Evolutionary conservation across 129 eudicot species (phyloP).

Genomic region (Flaveria bidentis): DNA sequence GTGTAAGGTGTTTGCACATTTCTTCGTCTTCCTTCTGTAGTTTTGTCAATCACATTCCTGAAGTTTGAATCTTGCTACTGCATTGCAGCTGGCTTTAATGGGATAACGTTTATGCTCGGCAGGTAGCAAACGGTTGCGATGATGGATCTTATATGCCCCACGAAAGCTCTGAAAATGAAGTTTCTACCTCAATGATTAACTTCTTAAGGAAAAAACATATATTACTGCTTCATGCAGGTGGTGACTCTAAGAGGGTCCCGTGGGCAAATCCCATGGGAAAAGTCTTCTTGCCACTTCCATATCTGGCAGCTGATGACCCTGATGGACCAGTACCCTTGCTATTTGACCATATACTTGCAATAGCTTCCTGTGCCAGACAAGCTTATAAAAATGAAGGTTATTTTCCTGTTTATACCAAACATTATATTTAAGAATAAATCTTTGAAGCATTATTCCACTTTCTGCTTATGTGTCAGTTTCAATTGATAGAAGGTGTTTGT

Average conservation of each 20-base stretch:
- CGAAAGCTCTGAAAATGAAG: conserved; percentile 41
- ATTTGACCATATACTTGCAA: conserved; percentile 97
- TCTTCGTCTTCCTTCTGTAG: neutral
- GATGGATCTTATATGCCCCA: conserved; percentile 33
- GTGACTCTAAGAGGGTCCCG: conserved; percentile 97
- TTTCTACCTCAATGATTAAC: conserved; percentile 39
- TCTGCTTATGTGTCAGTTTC: neutral
- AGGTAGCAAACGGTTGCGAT: conserved; percentile 41
- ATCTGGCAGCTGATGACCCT: conserved; percentile 90
- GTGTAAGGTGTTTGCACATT: conserved; percentile 8
- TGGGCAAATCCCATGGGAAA: conserved; percentile 99
- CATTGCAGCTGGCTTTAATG: conserved; percentile 30
- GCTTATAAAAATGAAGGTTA: conserved; percentile 84
- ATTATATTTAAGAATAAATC: neutral
- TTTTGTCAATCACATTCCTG: neutral
- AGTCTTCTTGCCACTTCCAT: conserved; percentile 96
- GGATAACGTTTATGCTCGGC: conserved; percentile 38
- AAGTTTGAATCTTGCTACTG: conserved; percentile 33
- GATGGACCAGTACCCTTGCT: conserved; percentile 98
- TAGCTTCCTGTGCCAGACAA: conserved; percentile 94
- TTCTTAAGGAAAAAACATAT: conserved; percentile 67
- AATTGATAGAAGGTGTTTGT: neutral
- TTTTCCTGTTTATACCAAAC: conserved; percentile 25
- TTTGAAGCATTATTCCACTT: neutral
- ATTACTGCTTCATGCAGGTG: conserved; percentile 94